These are phyloP conservation scores for Hypoxylon sp. DNA, from an alignment of 2,329 filamentous ascomycete genomes.

Conservation along the genomic window DNA sequence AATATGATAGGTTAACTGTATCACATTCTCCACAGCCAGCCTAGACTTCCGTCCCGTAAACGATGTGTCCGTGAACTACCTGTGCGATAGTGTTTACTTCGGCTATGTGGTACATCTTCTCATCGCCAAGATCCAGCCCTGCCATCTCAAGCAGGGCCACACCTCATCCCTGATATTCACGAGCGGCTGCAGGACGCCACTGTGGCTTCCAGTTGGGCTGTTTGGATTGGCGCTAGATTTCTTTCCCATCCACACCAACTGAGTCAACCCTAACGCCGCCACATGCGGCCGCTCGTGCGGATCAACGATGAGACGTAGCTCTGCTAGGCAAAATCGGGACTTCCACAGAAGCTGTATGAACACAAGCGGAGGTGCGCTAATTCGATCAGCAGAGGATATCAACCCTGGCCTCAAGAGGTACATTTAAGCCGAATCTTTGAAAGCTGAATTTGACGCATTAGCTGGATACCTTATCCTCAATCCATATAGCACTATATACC, in stretches of 20 bases:
- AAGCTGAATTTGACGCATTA: too few species aligned
- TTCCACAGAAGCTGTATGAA: conserved; percentile 50
- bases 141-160: conserved; percentile 60
- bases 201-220: conserved; percentile 63
- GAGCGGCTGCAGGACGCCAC: conserved; percentile 67
- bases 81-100: conserved; percentile 62
- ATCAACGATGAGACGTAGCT: too few species aligned
- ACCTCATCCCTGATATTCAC: conserved; percentile 70
- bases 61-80: conserved; percentile 59
- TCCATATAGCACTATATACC: too few species aligned
- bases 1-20: conserved; percentile 64
- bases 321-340: conserved; percentile 46
- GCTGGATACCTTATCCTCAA: too few species aligned
- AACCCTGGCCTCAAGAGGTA: neutral
- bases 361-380: conserved; percentile 32
- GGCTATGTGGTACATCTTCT: conserved; percentile 67
- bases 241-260: conserved; percentile 75
- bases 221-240: conserved; percentile 73
- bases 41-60: conserved; percentile 57
- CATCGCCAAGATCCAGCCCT: conserved; percentile 64
- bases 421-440: too few species aligned
- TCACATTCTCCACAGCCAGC: conserved; percentile 71
- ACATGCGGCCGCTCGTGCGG: too few species aligned
- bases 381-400: conserved; percentile 15
- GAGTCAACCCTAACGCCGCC: too few species aligned